Evolutionary conservation across 257 asterid species (phyloP).

Genomic region (Scutellaria minor): DNA sequence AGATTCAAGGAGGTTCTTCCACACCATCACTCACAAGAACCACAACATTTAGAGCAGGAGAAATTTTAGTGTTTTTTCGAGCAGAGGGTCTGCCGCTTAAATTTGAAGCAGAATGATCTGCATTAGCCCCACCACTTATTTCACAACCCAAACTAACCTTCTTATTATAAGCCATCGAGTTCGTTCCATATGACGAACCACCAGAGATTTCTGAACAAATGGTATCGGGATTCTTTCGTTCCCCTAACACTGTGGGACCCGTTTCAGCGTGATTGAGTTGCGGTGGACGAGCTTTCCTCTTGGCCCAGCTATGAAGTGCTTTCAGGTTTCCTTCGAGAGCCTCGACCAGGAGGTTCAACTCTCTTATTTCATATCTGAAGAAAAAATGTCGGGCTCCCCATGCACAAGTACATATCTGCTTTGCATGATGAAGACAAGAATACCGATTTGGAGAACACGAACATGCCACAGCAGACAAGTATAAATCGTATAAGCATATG

Average conservation of each 20-base stretch:
- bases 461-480: slow-evolving; percentile 70
- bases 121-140: background rate
- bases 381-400: slow-evolving; percentile 53
- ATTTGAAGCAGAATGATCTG: background rate
- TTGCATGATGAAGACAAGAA: slow-evolving; percentile 66
- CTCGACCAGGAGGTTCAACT: slow-evolving; percentile 61
- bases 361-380: slow-evolving; percentile 49
- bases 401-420: slow-evolving; percentile 64
- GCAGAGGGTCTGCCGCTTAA: background rate
- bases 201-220: background rate
- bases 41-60: slow-evolving; percentile 14
- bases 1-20: slow-evolving; percentile 22
- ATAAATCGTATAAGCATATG: slow-evolving; percentile 67
- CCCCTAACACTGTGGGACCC: too few relatives aligned
- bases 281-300: slow-evolving; percentile 40
- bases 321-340: slow-evolving; percentile 66
- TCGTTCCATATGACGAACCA: background rate
- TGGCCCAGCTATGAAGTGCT: slow-evolving; percentile 50
- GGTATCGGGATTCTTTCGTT: too few relatives aligned
- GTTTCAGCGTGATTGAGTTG: too few relatives aligned
- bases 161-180: slow-evolving; percentile 5
- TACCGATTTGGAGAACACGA: slow-evolving; percentile 66
- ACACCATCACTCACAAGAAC: slow-evolving; percentile 45
- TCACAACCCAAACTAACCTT: background rate
- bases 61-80: background rate